These are phyloP conservation scores for Candolleomyces aberdarensis DNA, from an alignment of 768 basidiomycete genomes.

Conservation along the genomic window DNA sequence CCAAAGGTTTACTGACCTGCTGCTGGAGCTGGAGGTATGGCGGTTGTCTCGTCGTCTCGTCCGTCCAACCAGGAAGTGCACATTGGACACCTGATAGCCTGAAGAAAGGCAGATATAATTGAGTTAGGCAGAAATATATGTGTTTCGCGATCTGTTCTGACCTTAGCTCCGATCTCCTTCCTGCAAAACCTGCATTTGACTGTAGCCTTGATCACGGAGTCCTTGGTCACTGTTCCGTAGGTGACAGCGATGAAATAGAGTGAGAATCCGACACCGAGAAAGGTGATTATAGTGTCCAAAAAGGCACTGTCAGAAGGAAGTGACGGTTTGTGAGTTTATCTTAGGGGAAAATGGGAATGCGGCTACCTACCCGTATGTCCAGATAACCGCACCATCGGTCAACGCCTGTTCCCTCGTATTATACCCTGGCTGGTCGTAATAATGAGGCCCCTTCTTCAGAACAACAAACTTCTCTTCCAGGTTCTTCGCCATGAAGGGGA, in stretches of 20 bases:
- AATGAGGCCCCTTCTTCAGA: conserved; percentile 30
- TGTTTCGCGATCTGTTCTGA: conserved; percentile 13
- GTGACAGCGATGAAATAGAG: conserved; percentile 35
- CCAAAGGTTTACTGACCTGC: too few species aligned
- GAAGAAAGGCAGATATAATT: background rate
- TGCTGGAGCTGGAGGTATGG: background rate
- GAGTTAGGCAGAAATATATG: background rate
- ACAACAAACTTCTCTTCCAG: conserved; percentile 42
- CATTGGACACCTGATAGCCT: conserved; percentile 38
- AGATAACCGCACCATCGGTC: conserved; percentile 42
- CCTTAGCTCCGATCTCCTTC: conserved; percentile 41
- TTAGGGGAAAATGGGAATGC: background rate
- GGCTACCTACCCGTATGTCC: conserved; percentile 27
- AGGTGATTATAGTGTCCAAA: conserved; percentile 33
- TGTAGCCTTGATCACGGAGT: conserved; percentile 40
- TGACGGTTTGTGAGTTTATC: background rate
- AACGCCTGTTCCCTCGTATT: conserved; percentile 42
- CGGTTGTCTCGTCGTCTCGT: background rate
- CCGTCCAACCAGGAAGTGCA: conserved; percentile 16
- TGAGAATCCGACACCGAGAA: conserved; percentile 35
- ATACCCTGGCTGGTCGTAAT: conserved; percentile 25
- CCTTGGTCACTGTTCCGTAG: conserved; percentile 34
- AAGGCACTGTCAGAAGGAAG: conserved; percentile 25
- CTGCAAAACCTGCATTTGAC: conserved; percentile 39
- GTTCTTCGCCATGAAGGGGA: conserved; percentile 42